Evolutionary conservation across 768 basidiomycete species (phyloP), one percentile per base, ranked within the genome.

Genomic region (Chalciporus chontae): DNA sequence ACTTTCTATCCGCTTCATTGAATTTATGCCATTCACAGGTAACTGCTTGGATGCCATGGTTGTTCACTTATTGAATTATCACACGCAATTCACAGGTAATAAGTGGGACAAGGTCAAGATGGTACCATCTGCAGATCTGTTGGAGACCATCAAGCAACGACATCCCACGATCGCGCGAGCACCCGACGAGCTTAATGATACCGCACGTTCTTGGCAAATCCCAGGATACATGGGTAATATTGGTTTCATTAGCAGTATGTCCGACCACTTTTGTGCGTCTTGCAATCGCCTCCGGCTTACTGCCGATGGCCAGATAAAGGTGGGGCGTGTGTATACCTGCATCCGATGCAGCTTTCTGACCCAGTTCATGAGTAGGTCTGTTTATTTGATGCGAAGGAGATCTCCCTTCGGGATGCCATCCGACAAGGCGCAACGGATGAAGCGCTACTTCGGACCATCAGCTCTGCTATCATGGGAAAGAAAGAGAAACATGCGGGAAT

Each of bases 11-110:
- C 80, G 93, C 32, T 92, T 94, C 66, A 94, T 94, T 50, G 91
- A 94, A 67, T 94, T 89, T 63, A 94, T 95, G 93, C 90, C 92
- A 10, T 95, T 95, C 65, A 86, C 83, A 57, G 92, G 87, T 87
- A 55, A 54, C 67, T 60, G 3, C 39, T 43, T 34, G 3, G 50
- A 37, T 38, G 29, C 10, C 45, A 41, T n/a, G 27, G 23, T 24
- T 3, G 1, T 52, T 39, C 43, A 19, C 36, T 50, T 50, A 17
- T 45, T 55, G 17, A 60, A 18, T 18, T n/a, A 3, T 10, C 32
- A 6, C 13, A 21, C 45, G 51, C 15, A 42, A 39, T 43, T 5
- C 34, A 40, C 15, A 54, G 90, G 90, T 26, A 94, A 94, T 57
- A 81, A 85, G 62, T 94, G 92, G 92, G 77, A 87, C 62, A 80